Base-by-base conservation (phyloP, 192 early-diverging fungal genomes). In the Backusella parvicylindrica region DNA sequence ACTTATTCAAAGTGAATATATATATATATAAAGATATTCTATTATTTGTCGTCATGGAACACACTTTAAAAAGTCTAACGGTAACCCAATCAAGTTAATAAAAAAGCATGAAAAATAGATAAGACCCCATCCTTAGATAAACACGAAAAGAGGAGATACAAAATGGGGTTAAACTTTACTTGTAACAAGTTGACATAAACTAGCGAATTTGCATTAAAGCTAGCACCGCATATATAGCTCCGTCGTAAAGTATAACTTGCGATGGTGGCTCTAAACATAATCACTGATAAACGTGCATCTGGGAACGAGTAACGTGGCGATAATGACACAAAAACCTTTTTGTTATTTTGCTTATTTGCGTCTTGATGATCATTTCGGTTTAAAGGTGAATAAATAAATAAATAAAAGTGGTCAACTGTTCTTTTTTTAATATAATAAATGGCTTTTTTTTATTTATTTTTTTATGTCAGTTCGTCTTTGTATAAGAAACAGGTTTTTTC, bases 131-230 rank as follows among this genome's bases (percentile, higher is more conserved):
- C n/a, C n/a, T n/a, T n/a, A n/a, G n/a, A n/a, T n/a, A n/a, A n/a
- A n/a, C n/a, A n/a, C n/a, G n/a, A n/a, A n/a, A n/a, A n/a, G n/a
- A n/a, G n/a, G n/a, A n/a, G n/a, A n/a, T n/a, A n/a, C n/a, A n/a
- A n/a, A n/a, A n/a, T n/a, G n/a, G n/a, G n/a, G n/a, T n/a, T n/a
- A n/a, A n/a, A n/a, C n/a, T n/a, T n/a, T n/a, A n/a, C n/a, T n/a
- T n/a, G 53, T 60, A 28, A 41, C 53, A 75, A 79, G 75, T 12
- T 73, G 71, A 35, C 67, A 47, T 21, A 65, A 37, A 37, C 72
- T 75, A 7, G 37, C 77, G 7, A n/a, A 79, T 36, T 18, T 38
- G 16, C 49, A 79, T 63, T 21, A 79, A 37, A 11, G 36, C 66
- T 16, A 69, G 70, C 1, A 79, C 73, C 30, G 35, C 23, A 30